Percentiles rank a stretch among this genome's conserved stretches.
phyloP scores from a whole-genome alignment of 2,329 filamentous ascomycete genomes.

The Chalaropsis thielavioides region DNA sequence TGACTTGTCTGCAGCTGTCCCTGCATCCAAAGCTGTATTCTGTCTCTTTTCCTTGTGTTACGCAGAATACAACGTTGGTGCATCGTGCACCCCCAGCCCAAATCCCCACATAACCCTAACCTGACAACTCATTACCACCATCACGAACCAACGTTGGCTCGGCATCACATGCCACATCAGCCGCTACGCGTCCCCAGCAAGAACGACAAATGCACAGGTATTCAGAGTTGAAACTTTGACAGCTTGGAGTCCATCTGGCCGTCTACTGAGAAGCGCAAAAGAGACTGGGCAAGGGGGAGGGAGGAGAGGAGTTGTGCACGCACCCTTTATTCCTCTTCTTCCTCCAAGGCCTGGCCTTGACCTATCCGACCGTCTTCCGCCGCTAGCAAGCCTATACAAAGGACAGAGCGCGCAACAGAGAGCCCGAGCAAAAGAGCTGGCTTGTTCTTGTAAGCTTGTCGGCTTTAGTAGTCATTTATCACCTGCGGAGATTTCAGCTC shows the following conservation, averaged over 20 bases:
- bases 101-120: not conserved
- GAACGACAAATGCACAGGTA: not conserved
- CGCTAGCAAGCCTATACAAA: not conserved
- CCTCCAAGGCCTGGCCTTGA: not conserved
- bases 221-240: not conserved
- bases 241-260: not conserved
- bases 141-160: not conserved
- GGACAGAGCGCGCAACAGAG: not conserved
- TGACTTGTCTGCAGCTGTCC: not conserved
- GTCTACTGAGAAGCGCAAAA: not conserved
- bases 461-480: not conserved
- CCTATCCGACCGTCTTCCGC: not conserved
- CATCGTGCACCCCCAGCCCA: not conserved
- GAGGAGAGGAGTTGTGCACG: not conserved
- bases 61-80: not conserved
- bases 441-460: not conserved
- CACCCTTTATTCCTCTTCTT: not conserved
- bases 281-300: not conserved
- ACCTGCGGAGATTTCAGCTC: not conserved
- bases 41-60: not conserved
- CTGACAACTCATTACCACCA: not conserved
- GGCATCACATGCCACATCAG: not conserved
- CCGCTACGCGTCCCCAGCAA: not conserved
- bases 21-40: not conserved
- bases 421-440: not conserved